Percentiles rank a stretch among this genome's conserved stretches.
These are phyloP conservation scores for Agaricus bisporus DNA, from an alignment of 768 basidiomycete species.

Conservation along the genomic window DNA sequence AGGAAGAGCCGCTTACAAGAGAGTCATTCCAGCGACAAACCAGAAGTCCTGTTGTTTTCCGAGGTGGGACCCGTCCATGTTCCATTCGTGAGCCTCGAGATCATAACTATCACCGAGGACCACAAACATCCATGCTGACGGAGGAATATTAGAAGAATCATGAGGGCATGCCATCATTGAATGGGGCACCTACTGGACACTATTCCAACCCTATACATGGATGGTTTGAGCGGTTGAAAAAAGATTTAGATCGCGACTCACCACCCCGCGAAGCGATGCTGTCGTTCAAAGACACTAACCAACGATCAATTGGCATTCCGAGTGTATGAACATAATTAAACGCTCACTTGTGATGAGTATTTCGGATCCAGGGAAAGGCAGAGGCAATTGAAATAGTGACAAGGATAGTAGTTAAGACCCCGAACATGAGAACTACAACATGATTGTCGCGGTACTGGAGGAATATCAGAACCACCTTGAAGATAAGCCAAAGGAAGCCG, in stretches of 20 bases:
- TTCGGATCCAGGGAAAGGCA: conserved; percentile 76
- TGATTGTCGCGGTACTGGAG: conserved; percentile 44
- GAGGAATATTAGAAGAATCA: conserved; percentile 5
- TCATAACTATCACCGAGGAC: conserved; percentile 66
- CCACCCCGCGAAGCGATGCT: conserved; percentile 83
- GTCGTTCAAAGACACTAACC: conserved; percentile 68
- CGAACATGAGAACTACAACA: conserved; percentile 51
- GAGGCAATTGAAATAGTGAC: conserved; percentile 57
- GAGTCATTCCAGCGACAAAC: conserved; percentile 69
- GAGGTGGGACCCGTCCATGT: conserved; percentile 50
- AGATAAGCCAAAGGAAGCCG: conserved; percentile 68
- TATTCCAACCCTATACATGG: conserved; percentile 35
- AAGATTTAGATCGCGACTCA: conserved; percentile 20
- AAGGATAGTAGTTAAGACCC: conserved; percentile 53
- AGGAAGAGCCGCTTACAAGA: conserved; percentile 42
- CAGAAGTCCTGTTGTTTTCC: conserved; percentile 73
- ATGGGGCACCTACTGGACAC: conserved; percentile 38
- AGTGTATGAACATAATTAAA: neutral
- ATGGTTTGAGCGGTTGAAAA: conserved; percentile 5
- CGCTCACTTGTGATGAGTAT: conserved; percentile 74
- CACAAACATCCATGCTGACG: conserved; percentile 59
- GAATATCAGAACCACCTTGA: conserved; percentile 50
- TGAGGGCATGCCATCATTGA: neutral
- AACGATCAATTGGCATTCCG: neutral
- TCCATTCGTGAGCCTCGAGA: conserved; percentile 48